phyloP scores from a whole-genome alignment of 2,329 filamentous ascomycete genomes.

The Apiospora marii region DNA sequence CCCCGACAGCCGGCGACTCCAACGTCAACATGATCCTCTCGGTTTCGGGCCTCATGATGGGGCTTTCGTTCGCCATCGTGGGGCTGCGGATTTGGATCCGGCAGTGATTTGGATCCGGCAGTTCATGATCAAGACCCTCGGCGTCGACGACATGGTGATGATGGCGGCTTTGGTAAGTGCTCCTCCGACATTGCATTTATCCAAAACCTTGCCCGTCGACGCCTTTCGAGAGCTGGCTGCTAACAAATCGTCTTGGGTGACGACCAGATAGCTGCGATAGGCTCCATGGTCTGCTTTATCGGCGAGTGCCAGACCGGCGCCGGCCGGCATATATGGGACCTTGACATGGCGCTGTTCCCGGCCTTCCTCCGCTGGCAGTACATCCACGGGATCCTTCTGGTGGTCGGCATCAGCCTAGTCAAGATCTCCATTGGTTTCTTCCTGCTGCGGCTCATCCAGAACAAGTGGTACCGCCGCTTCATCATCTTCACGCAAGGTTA shows the following conservation, averaged over 20 bases:
- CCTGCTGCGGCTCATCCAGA: constrained; percentile 27
- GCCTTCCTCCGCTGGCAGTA: constrained; percentile 27
- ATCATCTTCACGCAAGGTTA: constrained; percentile 26
- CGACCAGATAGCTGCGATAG: constrained; percentile 26
- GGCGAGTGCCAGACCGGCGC: constrained; percentile 26
- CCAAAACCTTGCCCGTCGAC: not conserved
- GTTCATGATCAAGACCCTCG: constrained; percentile 27
- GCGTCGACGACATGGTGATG: constrained; percentile 27
- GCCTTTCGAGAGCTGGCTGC: not conserved
- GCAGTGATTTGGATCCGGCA: constrained; percentile 26
- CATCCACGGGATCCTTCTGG: constrained; percentile 25
- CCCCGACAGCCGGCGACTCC: constrained; percentile 6
- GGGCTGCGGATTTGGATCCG: constrained; percentile 27
- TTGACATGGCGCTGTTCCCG: constrained; percentile 20
- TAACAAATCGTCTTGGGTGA: not conserved
- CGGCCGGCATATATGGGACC: constrained; percentile 24
- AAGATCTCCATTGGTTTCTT: constrained; percentile 28
- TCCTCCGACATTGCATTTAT: not conserved
- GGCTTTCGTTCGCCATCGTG: constrained; percentile 19
- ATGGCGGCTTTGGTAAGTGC: constrained; percentile 25
- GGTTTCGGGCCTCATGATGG: constrained; percentile 24
- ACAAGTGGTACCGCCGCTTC: constrained; percentile 25
- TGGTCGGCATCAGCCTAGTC: constrained; percentile 29
- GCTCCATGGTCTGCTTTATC: constrained; percentile 27
- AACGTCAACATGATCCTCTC: constrained; percentile 24